Evolutionary conservation across 2,329 filamentous ascomycete genomes (phyloP).

Genomic region (Alternaria ethzedia): DNA sequence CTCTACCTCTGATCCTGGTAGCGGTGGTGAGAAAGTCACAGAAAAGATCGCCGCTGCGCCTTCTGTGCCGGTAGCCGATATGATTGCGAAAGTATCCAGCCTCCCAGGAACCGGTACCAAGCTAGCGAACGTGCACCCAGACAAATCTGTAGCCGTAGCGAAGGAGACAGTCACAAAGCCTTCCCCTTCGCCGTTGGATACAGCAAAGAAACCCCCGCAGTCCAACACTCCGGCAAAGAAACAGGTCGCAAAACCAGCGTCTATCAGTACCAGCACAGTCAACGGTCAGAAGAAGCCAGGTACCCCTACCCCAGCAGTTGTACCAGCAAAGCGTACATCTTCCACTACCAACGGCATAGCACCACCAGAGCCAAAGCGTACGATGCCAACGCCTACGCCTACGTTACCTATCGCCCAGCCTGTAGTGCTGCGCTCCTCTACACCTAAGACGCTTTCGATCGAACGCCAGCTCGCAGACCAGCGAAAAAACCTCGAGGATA

Average conservation of each 20-base stretch:
- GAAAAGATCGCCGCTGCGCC: too few species aligned
- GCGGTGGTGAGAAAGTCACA: too few species aligned
- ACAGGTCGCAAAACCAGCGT: background rate
- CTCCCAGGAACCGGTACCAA: background rate
- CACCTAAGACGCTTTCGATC: slow-evolving; percentile 2
- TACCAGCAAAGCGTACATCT: slow-evolving; percentile 13
- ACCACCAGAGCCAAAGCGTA: slow-evolving; percentile 13
- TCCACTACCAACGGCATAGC: background rate
- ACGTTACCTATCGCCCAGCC: background rate
- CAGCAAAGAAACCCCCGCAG: background rate
- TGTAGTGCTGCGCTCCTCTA: background rate
- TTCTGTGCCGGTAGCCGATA: background rate
- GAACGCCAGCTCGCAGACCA: slow-evolving; percentile 22
- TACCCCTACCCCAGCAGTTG: background rate
- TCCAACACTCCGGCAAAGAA: background rate
- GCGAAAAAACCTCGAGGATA: slow-evolving; percentile 21
- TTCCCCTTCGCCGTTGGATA: too few species aligned
- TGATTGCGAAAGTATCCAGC: background rate
- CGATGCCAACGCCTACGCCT: background rate
- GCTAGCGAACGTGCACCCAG: background rate
- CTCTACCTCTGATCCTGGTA: too few species aligned
- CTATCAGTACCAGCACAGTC: background rate
- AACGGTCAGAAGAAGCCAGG: background rate
- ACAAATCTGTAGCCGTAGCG: background rate
- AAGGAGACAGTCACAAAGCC: background rate